These are phyloP conservation scores for Cochlearia excelsa DNA, from an alignment of 345 rosid species.

Conservation along the genomic window DNA sequence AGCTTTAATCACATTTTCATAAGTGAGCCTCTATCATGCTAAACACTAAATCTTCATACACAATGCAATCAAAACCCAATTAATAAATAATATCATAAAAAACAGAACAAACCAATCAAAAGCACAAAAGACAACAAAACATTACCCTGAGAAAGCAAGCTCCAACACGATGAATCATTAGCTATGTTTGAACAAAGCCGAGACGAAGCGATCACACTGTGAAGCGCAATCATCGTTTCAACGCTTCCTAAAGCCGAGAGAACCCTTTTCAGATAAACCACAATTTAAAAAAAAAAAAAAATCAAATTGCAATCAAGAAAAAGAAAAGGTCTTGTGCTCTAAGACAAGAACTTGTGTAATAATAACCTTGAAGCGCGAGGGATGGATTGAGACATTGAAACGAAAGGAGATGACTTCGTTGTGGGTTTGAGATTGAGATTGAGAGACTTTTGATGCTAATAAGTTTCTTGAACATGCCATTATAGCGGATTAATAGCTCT, in stretches of 20 bases:
- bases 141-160: slow-evolving; percentile 81
- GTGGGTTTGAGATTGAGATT: slow-evolving; percentile 29
- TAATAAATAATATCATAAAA: not conserved
- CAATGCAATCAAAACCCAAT: not conserved
- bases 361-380: slow-evolving; percentile 34
- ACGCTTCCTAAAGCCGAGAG: slow-evolving; percentile 59
- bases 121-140: too few relatives aligned
- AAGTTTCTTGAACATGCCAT: slow-evolving; percentile 34
- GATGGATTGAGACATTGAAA: too few relatives aligned
- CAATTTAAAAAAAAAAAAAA: not conserved
- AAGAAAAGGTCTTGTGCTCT: too few relatives aligned
- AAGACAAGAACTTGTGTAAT: too few relatives aligned
- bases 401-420: not conserved
- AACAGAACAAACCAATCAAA: not conserved
- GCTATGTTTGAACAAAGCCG: slow-evolving; percentile 76
- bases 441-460: slow-evolving; percentile 30
- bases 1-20: too few relatives aligned
- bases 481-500: slow-evolving; percentile 37
- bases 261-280: slow-evolving; percentile 31
- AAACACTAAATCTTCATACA: too few relatives aligned
- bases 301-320: not conserved
- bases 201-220: slow-evolving; percentile 79
- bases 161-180: slow-evolving; percentile 84
- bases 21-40: too few relatives aligned
- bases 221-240: slow-evolving; percentile 78